Evolutionary conservation across 2,329 filamentous ascomycete species (phyloP).

Genomic region (Camillea tinctor): DNA sequence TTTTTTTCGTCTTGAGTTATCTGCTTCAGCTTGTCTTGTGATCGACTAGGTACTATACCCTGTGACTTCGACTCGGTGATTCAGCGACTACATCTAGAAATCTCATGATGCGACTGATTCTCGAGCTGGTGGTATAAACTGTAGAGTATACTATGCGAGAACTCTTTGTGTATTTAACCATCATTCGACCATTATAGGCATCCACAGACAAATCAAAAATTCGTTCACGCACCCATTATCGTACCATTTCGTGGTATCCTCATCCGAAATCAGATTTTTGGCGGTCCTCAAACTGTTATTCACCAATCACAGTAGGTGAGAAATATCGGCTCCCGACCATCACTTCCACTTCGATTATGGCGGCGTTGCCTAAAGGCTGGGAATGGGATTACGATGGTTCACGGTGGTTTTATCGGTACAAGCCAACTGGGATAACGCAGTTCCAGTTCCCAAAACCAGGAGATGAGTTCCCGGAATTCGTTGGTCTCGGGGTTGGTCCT

Average conservation of each 20-base stretch:
- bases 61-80: background rate
- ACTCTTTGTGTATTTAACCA: background rate
- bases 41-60: background rate
- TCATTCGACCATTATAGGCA: background rate
- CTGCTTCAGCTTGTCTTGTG: background rate
- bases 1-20: background rate
- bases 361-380: constrained; percentile 52
- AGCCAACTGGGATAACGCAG: constrained; percentile 52
- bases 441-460: constrained; percentile 57
- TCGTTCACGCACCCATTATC: no score
- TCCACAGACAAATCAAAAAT: background rate
- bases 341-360: constrained; percentile 26
- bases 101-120: background rate
- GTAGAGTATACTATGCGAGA: background rate
- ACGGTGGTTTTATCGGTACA: constrained; percentile 59
- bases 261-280: background rate
- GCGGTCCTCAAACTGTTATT: background rate
- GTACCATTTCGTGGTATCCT: background rate
- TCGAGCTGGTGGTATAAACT: background rate
- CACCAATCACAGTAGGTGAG: background rate
- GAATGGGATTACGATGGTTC: constrained; percentile 56
- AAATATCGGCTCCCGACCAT: background rate
- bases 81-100: background rate
- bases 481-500: constrained; percentile 37
- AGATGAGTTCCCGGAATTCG: constrained; percentile 57